Percentiles rank a stretch among this genome's conserved stretches.
Evolutionary conservation across 2,329 filamentous ascomycete genomes (phyloP).

Genomic region (Cladosporium sp.): DNA sequence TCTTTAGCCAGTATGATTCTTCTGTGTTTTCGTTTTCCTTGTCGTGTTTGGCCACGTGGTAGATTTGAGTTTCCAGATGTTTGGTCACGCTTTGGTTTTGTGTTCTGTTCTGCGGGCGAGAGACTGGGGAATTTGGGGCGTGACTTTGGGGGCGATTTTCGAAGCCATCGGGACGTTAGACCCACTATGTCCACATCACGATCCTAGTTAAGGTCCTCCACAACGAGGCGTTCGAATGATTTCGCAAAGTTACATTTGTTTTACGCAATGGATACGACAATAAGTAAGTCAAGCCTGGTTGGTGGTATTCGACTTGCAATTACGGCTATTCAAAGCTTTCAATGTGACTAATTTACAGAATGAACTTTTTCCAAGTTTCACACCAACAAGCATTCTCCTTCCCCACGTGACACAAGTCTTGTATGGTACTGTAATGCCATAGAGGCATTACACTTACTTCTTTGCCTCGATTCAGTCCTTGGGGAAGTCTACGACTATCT

Average conservation of each 20-base stretch:
- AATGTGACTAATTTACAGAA: not conserved
- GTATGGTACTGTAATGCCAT: too few relatives aligned
- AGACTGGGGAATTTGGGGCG: conserved; percentile 16
- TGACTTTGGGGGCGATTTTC: conserved; percentile 3
- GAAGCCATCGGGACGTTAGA: conserved; percentile 4
- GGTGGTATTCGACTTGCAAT: not conserved
- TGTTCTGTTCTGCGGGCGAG: conserved; percentile 2
- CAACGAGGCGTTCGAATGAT: not conserved
- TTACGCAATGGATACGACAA: conserved; percentile 2
- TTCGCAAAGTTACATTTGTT: not conserved
- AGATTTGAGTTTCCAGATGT: not conserved
- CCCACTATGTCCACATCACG: conserved; percentile 4
- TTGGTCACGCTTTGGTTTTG: not conserved
- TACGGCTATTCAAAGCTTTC: not conserved
- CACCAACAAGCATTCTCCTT: not conserved
- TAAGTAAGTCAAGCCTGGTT: not conserved
- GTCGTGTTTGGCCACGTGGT: not conserved
- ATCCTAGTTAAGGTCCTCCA: not conserved
- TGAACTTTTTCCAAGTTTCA: not conserved
- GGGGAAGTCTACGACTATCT: not conserved
- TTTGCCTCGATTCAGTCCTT: not conserved
- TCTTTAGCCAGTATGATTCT: not conserved
- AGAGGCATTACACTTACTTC: not conserved
- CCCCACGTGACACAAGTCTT: not conserved
- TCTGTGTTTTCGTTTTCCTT: not conserved